These are phyloP conservation scores for Asparagopsis taxiformis DNA, from an alignment of 31 red algal genomes.

Conservation along the genomic window DNA sequence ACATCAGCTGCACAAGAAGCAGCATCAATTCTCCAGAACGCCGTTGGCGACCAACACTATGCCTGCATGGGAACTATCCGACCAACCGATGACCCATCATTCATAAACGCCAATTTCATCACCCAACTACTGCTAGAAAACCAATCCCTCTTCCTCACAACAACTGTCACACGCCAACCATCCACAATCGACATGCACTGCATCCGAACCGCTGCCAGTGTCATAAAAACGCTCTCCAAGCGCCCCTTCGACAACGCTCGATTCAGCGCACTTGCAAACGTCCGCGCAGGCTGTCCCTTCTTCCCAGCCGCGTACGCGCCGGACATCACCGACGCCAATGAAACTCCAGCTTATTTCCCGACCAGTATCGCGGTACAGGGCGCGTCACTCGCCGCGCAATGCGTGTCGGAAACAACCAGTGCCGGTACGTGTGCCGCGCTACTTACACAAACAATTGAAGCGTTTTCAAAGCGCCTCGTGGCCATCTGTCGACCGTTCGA, in stretches of 20 bases:
- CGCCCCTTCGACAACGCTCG: not conserved
- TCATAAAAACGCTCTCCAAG: not conserved
- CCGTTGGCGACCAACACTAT: constrained; percentile 1
- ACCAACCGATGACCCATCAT: not conserved
- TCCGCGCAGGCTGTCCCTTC: constrained; percentile 9
- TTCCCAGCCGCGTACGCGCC: constrained; percentile 10
- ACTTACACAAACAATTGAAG: no score
- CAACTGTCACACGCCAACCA: not conserved
- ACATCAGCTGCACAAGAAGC: constrained; percentile 1
- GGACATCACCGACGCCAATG: not conserved
- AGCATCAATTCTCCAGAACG: not conserved
- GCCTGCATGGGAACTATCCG: constrained; percentile 1
- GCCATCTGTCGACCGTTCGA: not conserved
- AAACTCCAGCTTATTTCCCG: not conserved
- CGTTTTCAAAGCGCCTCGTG: no score
- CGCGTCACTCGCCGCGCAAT: no score
- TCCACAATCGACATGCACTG: not conserved
- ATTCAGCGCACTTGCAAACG: constrained; percentile 13
- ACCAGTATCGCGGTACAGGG: not conserved
- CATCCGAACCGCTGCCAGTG: not conserved
- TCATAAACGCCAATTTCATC: not conserved
- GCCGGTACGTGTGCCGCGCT: no score
- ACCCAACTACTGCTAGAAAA: not conserved
- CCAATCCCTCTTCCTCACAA: constrained; percentile 1
- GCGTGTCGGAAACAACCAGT: no score